Conservation (phyloP, 257 asterid species). For the Solanum ossicruentum region DNA sequence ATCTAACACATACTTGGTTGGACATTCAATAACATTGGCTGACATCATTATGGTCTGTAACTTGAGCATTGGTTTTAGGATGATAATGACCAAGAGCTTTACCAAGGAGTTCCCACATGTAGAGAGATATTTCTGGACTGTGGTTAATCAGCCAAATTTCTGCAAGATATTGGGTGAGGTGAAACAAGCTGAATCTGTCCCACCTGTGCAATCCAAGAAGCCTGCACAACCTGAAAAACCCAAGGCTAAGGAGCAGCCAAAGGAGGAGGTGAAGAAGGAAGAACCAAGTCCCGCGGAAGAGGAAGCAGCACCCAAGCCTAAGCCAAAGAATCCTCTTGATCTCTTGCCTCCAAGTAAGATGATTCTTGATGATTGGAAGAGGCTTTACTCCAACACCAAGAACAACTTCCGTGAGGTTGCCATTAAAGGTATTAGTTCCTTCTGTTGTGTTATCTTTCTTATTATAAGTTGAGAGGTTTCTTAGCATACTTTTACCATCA, state of each 20-base stretch:
- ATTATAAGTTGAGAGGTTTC: not conserved
- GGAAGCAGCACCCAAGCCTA: conserved; percentile 85
- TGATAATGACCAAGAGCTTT: conserved; percentile 59
- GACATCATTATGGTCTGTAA: conserved; percentile 64
- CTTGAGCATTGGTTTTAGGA: conserved; percentile 29
- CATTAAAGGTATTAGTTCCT: conserved; percentile 40
- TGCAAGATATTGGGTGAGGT: conserved; percentile 58
- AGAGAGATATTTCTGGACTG: conserved; percentile 81
- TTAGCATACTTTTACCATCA: not conserved
- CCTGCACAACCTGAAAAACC: conserved; percentile 64
- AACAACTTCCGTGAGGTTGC: conserved; percentile 95
- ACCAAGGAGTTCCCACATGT: conserved; percentile 88
- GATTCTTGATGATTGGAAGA: conserved; percentile 94
- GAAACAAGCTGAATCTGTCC: conserved; percentile 47
- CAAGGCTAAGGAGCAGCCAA: conserved; percentile 50
- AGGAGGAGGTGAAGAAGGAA: too few species aligned
- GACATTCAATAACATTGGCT: conserved; percentile 70
- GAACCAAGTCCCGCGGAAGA: conserved; percentile 39
- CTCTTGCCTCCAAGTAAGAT: conserved; percentile 87
- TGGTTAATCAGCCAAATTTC: conserved; percentile 77
- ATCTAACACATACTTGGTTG: conserved; percentile 75
- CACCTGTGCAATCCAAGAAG: conserved; percentile 64
- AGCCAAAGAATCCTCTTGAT: conserved; percentile 87
- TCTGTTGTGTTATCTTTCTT: not conserved
- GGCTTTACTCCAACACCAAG: conserved; percentile 95